phyloP scores from a whole-genome alignment of 768 basidiomycete genomes.

The Lenzites betulinus region DNA sequence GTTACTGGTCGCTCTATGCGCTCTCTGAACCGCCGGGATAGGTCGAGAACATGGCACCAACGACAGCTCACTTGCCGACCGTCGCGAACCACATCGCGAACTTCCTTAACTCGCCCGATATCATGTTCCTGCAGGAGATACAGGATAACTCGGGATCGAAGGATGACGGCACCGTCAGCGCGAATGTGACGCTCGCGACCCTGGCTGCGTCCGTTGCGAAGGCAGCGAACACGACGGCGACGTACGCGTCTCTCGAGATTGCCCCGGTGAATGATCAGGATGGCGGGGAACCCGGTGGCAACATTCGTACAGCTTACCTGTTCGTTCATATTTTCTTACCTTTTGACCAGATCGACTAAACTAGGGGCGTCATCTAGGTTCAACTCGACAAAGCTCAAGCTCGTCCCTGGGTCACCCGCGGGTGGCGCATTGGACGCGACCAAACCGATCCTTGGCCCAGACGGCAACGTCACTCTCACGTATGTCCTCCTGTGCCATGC shows the following conservation, averaged over 20 bases:
- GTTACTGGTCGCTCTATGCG: not conserved
- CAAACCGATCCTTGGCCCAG: constrained; percentile 36
- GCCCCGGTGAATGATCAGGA: constrained; percentile 53
- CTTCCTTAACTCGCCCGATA: constrained; percentile 53
- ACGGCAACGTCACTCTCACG: constrained; percentile 46
- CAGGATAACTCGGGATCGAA: constrained; percentile 57
- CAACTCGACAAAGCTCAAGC: constrained; percentile 47
- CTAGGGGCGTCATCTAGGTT: constrained; percentile 34
- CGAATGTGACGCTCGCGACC: constrained; percentile 52
- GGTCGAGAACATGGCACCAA: constrained; percentile 30
- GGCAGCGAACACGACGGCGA: constrained; percentile 32
- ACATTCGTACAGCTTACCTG: constrained; percentile 61
- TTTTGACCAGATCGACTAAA: not conserved
- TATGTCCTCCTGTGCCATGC: too few species aligned
- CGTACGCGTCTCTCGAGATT: constrained; percentile 52
- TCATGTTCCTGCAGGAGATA: constrained; percentile 67
- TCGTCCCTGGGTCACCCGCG: constrained; percentile 47
- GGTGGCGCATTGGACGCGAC: constrained; percentile 53
- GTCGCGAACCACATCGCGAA: constrained; percentile 57
- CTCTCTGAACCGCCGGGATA: not conserved
- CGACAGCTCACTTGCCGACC: constrained; percentile 16
- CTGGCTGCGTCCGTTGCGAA: constrained; percentile 48
- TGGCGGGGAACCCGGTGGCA: constrained; percentile 64
- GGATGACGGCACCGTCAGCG: constrained; percentile 54
- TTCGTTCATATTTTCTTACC: constrained; percentile 30